Conservation (phyloP, 345 rosid genomes). For the Eucalyptus marginata region DNA sequence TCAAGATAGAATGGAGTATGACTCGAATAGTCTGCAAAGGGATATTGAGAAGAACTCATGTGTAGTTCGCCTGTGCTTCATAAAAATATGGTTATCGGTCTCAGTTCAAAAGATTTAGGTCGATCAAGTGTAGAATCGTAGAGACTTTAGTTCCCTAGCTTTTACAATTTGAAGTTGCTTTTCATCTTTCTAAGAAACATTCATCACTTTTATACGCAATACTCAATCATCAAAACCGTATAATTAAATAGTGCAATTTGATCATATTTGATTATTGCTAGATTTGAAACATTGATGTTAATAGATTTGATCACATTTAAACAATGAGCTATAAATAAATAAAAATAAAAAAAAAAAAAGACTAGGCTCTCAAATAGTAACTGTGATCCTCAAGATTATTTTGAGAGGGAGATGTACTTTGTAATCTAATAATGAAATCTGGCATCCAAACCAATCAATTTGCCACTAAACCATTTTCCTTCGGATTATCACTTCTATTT, state of each 20-base stretch:
- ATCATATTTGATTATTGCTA: not conserved
- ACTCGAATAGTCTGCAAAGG: not conserved
- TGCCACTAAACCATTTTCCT: not conserved
- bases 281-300: not conserved
- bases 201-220: not conserved
- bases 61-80: not conserved
- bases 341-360: too few relatives aligned
- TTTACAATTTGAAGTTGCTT: not conserved
- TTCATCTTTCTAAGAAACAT: not conserved
- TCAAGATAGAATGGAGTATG: not conserved
- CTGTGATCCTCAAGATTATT: not conserved
- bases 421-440: not conserved
- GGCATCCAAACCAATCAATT: not conserved
- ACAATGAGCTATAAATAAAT: not conserved
- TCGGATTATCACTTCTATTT: not conserved
- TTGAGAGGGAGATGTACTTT: not conserved
- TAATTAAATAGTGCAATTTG: not conserved
- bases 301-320: not conserved
- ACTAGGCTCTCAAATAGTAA: not conserved
- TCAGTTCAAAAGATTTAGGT: not conserved
- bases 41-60: not conserved
- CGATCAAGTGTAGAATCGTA: not conserved
- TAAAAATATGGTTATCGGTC: not conserved
- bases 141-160: not conserved
- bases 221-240: not conserved